Conservation (phyloP, 2,329 filamentous ascomycete species). For the Sclerotinia subarctica region DNA sequence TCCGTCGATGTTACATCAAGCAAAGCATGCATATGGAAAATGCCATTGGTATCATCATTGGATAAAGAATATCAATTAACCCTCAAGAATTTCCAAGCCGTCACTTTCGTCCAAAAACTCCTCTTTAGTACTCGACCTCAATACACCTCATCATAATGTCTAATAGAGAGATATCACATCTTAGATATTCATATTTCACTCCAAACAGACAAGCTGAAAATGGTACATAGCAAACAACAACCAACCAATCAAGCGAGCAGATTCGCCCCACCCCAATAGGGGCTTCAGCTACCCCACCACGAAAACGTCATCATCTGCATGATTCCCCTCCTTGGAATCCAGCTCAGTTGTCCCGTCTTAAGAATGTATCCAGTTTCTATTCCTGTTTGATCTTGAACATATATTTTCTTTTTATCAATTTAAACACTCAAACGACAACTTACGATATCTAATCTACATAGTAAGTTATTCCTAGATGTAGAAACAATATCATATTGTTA, state of each 20-base stretch:
- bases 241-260: not conserved
- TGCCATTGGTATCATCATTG: too few species aligned
- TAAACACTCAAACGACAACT: not conserved
- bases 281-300: slow-evolving; percentile 12
- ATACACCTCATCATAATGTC: not conserved
- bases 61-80: too few species aligned
- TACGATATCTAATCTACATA: too few species aligned
- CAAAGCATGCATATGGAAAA: too few species aligned
- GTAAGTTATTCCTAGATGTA: not conserved
- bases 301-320: slow-evolving; percentile 15
- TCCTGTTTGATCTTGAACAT: not conserved
- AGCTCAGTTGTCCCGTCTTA: not conserved
- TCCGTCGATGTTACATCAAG: too few species aligned
- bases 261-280: slow-evolving; percentile 1
- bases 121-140: not conserved
- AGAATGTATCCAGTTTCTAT: not conserved
- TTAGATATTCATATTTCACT: too few species aligned
- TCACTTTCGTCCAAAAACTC: too few species aligned
- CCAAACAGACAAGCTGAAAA: not conserved
- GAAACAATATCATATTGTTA: not conserved
- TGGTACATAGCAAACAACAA: not conserved
- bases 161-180: too few species aligned
- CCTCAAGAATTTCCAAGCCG: too few species aligned
- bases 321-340: slow-evolving; percentile 9
- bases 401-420: too few species aligned